These are phyloP conservation scores for Vaccinium vitisidaea DNA, from an alignment of 148 eudicot genomes.

Conservation along the genomic window DNA sequence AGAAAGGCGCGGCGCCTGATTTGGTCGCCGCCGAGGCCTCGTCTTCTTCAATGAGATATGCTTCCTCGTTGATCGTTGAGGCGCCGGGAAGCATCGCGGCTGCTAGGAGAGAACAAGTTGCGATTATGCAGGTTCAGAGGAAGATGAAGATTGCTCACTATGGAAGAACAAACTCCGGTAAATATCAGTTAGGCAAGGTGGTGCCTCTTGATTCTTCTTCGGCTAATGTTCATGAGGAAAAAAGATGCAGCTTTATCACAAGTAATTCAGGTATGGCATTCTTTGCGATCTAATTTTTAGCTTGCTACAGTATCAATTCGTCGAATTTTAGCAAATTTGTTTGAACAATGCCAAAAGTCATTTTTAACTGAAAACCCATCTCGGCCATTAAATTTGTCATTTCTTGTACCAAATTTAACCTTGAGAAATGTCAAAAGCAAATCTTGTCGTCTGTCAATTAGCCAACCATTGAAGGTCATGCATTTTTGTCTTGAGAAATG, in stretches of 20 bases:
- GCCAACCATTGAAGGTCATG: neutral
- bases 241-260: constrained; percentile 60
- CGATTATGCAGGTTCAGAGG: constrained; percentile 55
- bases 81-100: constrained; percentile 64
- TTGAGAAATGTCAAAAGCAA: neutral
- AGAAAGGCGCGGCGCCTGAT: constrained; percentile 11
- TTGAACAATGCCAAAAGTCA: too few relatives aligned
- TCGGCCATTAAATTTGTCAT: neutral
- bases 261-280: constrained; percentile 52
- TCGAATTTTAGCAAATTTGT: too few relatives aligned
- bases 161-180: constrained; percentile 48
- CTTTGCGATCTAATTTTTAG: neutral
- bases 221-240: constrained; percentile 27
- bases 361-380: too few relatives aligned
- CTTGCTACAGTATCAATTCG: neutral
- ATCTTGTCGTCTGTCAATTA: neutral
- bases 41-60: constrained; percentile 13
- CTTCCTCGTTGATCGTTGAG: constrained; percentile 32
- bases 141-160: constrained; percentile 68
- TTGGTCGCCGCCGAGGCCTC: neutral
- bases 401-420: neutral
- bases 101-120: constrained; percentile 59
- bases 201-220: constrained; percentile 21
- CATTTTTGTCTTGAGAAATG: neutral
- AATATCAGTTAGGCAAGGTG: constrained; percentile 22